Base-by-base conservation (phyloP, 129 eudicot genomes). In the Artemisia annua region DNA sequence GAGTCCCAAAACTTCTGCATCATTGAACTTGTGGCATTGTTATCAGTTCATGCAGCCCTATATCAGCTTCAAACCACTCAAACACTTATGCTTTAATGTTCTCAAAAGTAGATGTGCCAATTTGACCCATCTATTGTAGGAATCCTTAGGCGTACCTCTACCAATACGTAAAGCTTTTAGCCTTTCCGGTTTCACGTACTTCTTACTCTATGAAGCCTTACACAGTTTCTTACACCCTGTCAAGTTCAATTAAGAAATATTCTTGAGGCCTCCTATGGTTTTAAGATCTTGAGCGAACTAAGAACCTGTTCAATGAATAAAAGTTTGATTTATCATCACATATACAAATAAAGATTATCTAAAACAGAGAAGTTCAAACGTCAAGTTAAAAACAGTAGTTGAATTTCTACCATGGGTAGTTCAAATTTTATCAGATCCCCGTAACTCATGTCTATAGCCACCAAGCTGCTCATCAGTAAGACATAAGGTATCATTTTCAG, bases 181-280 rank as follows among this genome's bases (percentile, higher is more conserved):
- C 18, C 20, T 63, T 32, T 30, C 12, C 24, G n/a, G 67, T 28
- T 62, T 62, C 7, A 6, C 48, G 30, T 32, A 30, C 20, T 64
- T 39, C 52, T 64, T 15, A 7, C 39, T 39, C 51, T 15, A 43
- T 44, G 14, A n/a, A 65, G n/a, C 28, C 52, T 50, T 73, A n/a
- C 16, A 67, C 18, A 73, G 58, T 1, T 50, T 60, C 3, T 2
- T 39, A n/a, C 84, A 80, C 14, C 32, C 73, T 49, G 59, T 15
- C 10, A 74, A 66, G n/a, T 80, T 19, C 35, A 80, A 16, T 0
- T 19, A 6, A 22, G 24, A 1, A 74, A 80, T 75, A 15, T 11
- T 63, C 48, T 30, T 1, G 7, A 63, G 67, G 48, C 14, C 20
- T 30, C 20, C 22, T 5, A 63, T 30, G 12, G 48, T 63, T 32